Evolutionary conservation across 305 asterid genomes (phyloP).

Genomic region (Fraxinus greggii): DNA sequence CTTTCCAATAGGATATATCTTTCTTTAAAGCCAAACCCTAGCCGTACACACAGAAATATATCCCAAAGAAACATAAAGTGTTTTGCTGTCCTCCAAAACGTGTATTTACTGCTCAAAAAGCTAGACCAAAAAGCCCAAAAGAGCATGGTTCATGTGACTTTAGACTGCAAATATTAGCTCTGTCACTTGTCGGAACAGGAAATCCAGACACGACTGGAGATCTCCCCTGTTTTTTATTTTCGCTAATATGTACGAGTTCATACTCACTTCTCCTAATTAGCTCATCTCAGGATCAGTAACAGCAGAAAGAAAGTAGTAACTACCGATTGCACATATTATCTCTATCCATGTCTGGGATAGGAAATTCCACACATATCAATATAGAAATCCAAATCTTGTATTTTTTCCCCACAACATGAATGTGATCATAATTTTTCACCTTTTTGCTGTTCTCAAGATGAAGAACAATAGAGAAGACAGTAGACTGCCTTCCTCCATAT

Average conservation of each 20-base stretch:
- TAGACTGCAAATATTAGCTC: not conserved
- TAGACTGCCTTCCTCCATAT: not conserved
- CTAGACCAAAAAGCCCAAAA: not conserved
- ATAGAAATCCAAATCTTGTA: not conserved
- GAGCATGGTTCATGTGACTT: not conserved
- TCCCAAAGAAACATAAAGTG: not conserved
- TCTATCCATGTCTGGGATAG: not conserved
- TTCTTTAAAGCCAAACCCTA: not conserved
- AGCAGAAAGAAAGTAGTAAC: not conserved
- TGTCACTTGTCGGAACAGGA: not conserved
- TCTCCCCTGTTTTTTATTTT: not conserved
- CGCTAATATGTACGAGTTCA: not conserved
- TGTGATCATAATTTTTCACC: not conserved
- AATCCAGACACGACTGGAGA: not conserved
- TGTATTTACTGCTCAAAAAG: not conserved
- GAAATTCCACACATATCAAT: not conserved
- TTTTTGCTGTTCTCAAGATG: not conserved
- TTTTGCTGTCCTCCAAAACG: not conserved
- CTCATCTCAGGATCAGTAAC: not conserved
- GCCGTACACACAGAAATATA: not conserved
- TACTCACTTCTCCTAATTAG: not conserved
- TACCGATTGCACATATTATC: not conserved
- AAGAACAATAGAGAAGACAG: not conserved
- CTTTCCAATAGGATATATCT: constrained; percentile 3
- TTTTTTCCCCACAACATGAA: not conserved